These are phyloP conservation scores for Dictyostelium purpureum DNA, from an alignment of 78 protist species.

Conservation along the genomic window DNA sequence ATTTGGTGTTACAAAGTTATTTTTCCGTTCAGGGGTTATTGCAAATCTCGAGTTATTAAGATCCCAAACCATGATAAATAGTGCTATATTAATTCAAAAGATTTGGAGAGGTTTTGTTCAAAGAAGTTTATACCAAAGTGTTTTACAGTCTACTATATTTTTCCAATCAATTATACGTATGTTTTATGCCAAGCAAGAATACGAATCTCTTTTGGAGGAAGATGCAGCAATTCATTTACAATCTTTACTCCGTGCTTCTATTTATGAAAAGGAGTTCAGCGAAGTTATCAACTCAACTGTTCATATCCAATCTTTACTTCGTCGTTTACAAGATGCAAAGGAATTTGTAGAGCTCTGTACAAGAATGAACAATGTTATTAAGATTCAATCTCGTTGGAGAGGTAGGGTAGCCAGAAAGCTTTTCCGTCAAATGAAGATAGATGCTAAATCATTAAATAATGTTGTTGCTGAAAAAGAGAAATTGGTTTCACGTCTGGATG, in stretches of 20 bases:
- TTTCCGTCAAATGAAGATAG: neutral
- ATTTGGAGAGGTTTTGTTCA: conserved; percentile 12
- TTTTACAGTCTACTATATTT: neutral
- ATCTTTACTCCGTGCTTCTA: neutral
- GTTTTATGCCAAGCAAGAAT: neutral
- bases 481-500: neutral
- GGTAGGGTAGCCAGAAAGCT: conserved; percentile 1
- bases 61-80: neutral
- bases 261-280: neutral
- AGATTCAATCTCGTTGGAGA: conserved; percentile 49
- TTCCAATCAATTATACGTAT: conserved; percentile 34
- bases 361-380: neutral
- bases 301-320: neutral
- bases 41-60: conserved; percentile 67
- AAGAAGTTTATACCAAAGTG: neutral
- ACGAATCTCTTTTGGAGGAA: neutral
- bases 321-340: neutral
- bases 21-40: conserved; percentile 69
- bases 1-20: conserved; percentile 73
- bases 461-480: conserved; percentile 44
- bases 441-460: conserved; percentile 32
- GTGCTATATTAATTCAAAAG: conserved; percentile 55
- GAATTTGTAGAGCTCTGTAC: neutral
- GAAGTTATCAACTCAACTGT: neutral
- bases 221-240: conserved; percentile 17